Conservation (phyloP, 352 stramenopile species). For the Hyaloperonospora brassicae region DNA sequence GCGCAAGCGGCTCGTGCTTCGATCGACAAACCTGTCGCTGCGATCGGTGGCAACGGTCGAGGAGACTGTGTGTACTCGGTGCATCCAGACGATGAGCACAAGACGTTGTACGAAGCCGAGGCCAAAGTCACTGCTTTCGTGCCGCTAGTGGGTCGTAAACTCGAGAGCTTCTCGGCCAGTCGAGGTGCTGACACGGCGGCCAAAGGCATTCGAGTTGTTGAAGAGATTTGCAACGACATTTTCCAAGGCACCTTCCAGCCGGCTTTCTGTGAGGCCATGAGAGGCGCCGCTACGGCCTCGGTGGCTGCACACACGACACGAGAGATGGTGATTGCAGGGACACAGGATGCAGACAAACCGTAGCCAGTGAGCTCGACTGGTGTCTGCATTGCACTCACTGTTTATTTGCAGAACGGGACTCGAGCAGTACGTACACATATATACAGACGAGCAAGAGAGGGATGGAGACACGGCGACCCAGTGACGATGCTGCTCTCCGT, state of each 20-base stretch:
- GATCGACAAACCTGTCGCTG: slow-evolving; percentile 76
- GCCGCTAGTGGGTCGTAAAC: slow-evolving; percentile 68
- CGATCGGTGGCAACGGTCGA: slow-evolving; percentile 70
- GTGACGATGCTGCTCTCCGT: too few relatives aligned
- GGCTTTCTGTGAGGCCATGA: slow-evolving; percentile 38
- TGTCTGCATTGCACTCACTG: not conserved
- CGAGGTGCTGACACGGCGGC: slow-evolving; percentile 66
- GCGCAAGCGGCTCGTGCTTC: slow-evolving; percentile 59
- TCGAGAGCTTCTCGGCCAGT: slow-evolving; percentile 72
- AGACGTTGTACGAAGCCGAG: slow-evolving; percentile 64
- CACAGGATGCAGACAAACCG: slow-evolving; percentile 11
- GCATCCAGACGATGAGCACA: slow-evolving; percentile 40
- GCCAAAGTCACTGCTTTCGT: slow-evolving; percentile 79
- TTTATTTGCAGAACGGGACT: too few relatives aligned
- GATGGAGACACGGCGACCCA: too few relatives aligned
- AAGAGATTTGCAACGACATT: slow-evolving; percentile 80
- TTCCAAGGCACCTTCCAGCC: slow-evolving; percentile 77
- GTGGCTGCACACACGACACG: slow-evolving; percentile 7
- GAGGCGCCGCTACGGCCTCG: slow-evolving; percentile 1
- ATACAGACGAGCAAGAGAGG: too few relatives aligned
- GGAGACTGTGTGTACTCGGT: slow-evolving; percentile 81
- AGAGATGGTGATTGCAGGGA: not conserved
- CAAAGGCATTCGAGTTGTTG: slow-evolving; percentile 72
- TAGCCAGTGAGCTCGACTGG: slow-evolving; percentile 3
- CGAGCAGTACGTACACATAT: too few relatives aligned